These are phyloP conservation scores for Capsicum rhomboideum DNA, from an alignment of 257 asterid species.

Conservation along the genomic window DNA sequence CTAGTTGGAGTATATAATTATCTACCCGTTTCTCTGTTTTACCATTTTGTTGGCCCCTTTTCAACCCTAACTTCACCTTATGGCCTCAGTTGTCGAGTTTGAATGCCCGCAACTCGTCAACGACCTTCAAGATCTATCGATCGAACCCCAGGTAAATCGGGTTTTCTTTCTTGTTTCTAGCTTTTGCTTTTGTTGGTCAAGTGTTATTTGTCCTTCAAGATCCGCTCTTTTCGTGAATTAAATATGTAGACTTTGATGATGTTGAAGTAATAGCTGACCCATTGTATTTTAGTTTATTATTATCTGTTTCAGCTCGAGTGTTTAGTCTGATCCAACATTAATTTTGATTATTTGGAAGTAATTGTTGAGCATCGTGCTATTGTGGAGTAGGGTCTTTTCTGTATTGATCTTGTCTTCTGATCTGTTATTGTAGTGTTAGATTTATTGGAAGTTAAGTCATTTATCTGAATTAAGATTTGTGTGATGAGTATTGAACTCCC, in stretches of 20 bases:
- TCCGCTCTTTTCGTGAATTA: not conserved
- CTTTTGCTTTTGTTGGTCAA: not conserved
- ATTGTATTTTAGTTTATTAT: not conserved
- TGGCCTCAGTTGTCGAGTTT: constrained; percentile 38
- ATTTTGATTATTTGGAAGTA: not conserved
- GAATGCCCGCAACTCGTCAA: constrained; percentile 29
- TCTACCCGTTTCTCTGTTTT: not conserved
- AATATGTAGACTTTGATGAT: not conserved
- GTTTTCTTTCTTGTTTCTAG: not conserved
- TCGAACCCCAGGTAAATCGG: constrained; percentile 33
- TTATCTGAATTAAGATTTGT: not conserved
- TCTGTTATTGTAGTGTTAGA: not conserved
- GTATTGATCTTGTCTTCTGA: not conserved
- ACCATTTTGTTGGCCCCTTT: not conserved
- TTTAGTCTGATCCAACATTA: not conserved
- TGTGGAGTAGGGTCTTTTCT: not conserved
- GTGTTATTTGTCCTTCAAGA: not conserved
- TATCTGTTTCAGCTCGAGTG: not conserved
- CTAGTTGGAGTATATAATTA: not conserved
- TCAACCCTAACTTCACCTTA: constrained; percentile 6
- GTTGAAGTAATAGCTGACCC: not conserved
- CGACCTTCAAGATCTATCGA: constrained; percentile 30
- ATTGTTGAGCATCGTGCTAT: not conserved
- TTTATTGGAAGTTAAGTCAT: not conserved
- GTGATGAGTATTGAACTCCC: not conserved